Conservation (phyloP, 345 rosid species). For the Firmiana major region DNA sequence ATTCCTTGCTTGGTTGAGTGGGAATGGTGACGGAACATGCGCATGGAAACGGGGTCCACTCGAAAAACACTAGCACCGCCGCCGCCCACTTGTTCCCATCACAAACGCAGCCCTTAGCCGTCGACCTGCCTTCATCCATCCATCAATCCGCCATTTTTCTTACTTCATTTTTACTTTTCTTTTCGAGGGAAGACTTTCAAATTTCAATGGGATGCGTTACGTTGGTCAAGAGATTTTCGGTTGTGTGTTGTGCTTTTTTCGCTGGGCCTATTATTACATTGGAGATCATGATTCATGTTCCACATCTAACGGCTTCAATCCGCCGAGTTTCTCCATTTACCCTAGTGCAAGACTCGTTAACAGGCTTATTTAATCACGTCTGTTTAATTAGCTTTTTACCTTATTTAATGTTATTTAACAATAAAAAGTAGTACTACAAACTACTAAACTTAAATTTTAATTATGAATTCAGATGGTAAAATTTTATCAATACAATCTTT, state of each 20-base stretch:
- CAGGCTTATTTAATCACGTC: too few relatives aligned
- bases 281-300: not conserved
- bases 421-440: too few relatives aligned
- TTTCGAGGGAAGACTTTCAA: not conserved
- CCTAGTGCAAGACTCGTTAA: too few relatives aligned
- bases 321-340: not conserved
- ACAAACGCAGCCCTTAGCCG: not conserved
- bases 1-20: constrained; percentile 26
- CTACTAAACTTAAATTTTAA: too few relatives aligned
- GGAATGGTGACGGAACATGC: constrained; percentile 25
- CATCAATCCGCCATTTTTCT: not conserved
- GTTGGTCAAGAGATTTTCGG: not conserved
- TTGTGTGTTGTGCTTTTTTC: not conserved
- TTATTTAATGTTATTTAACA: too few relatives aligned
- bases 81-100: constrained; percentile 20
- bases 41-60: constrained; percentile 22
- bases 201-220: not conserved
- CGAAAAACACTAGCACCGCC: constrained; percentile 23
- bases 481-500: too few relatives aligned
- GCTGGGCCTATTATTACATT: not conserved
- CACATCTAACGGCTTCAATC: constrained; percentile 10
- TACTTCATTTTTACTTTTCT: not conserved
- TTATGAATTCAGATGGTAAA: too few relatives aligned
- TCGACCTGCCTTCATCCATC: not conserved
- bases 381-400: too few relatives aligned